phyloP scores from a whole-genome alignment of 768 basidiomycete species.

The Mycena epipterygia region DNA sequence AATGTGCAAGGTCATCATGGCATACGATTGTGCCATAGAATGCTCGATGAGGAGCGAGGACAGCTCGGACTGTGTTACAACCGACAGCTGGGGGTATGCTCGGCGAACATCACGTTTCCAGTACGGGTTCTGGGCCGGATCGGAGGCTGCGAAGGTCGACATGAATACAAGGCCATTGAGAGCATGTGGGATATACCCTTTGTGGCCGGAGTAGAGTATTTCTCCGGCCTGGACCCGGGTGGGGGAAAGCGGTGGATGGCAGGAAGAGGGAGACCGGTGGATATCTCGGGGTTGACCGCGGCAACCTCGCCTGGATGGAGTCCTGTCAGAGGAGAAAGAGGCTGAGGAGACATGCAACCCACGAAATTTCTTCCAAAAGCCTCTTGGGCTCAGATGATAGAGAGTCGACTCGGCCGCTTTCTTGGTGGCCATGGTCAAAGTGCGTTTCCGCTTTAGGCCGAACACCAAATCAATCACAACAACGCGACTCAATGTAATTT shows the following conservation, averaged over 20 bases:
- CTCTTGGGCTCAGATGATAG: slow-evolving; percentile 90
- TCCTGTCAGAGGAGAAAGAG: slow-evolving; percentile 11
- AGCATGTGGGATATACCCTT: slow-evolving; percentile 67
- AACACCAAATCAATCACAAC: background rate
- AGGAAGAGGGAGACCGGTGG: slow-evolving; percentile 87
- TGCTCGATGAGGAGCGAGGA: slow-evolving; percentile 87
- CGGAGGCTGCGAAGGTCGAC: slow-evolving; percentile 68
- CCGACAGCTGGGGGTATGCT: slow-evolving; percentile 91
- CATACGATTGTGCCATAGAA: slow-evolving; percentile 75
- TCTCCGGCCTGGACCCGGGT: slow-evolving; percentile 90
- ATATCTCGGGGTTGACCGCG: slow-evolving; percentile 92
- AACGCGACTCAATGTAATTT: too few relatives aligned
- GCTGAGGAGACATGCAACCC: slow-evolving; percentile 46
- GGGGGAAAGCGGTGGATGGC: slow-evolving; percentile 83
- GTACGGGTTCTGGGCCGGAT: slow-evolving; percentile 92
- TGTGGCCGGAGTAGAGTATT: slow-evolving; percentile 89
- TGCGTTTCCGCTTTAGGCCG: background rate
- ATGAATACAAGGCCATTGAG: slow-evolving; percentile 3
- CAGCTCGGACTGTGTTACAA: slow-evolving; percentile 87
- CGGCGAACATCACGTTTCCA: slow-evolving; percentile 97
- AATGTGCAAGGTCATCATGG: slow-evolving; percentile 34
- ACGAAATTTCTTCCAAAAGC: slow-evolving; percentile 99
- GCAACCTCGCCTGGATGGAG: slow-evolving; percentile 77
- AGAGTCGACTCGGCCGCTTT: slow-evolving; percentile 90
- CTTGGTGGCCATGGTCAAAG: slow-evolving; percentile 72